Base-by-base conservation (phyloP, 257 asterid species). In the Petunia secreta region DNA sequence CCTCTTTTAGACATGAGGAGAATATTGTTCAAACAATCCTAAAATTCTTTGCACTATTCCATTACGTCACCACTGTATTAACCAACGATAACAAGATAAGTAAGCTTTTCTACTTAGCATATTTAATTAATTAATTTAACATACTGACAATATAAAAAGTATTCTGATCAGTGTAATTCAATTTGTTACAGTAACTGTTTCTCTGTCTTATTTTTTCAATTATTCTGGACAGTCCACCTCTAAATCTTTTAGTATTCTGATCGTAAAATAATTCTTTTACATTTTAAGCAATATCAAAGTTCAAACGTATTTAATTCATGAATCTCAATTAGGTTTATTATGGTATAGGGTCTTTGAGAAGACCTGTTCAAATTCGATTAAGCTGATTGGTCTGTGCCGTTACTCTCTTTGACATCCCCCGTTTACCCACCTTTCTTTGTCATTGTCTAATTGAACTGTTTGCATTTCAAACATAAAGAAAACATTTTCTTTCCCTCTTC, bases 1-100 rank as follows among this genome's bases (percentile, higher is more conserved):
- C 88, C 87, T 84, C 80, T 79, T 68, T 75, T 8, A 53, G 84
- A 89, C 86, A 89, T 78, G 80, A 73, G 84, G 67, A 44, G 60
- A 66, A 66, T 46, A 67, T 39, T 39, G 75, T 16, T 55, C 53
- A 15, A 15, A 8, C 53, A 15, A 15, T n/a, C 53, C 57, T 39
- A 14, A 55, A 55, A 55, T 34, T 52, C 46, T 79, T 85, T 79
- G 16, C 82, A 52, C 74, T 81, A 85, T 82, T 78, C 80, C 69
- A 81, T 84, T 73, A 78, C 79, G 75, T 75, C 83, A 82, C 78
- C 82, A 4, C 57, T 13, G 25, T 68, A 44, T 3, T 3, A 8
- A 14, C 25, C 25, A 16, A 44, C 7, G 16, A 44, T 8, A 44
- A 9, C 75, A 68, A 44, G 5, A 44, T 8, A 44, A n/a, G 6